Evolutionary conservation across 2,329 filamentous ascomycete species (phyloP).

Genomic region (Capronia epimyces): DNA sequence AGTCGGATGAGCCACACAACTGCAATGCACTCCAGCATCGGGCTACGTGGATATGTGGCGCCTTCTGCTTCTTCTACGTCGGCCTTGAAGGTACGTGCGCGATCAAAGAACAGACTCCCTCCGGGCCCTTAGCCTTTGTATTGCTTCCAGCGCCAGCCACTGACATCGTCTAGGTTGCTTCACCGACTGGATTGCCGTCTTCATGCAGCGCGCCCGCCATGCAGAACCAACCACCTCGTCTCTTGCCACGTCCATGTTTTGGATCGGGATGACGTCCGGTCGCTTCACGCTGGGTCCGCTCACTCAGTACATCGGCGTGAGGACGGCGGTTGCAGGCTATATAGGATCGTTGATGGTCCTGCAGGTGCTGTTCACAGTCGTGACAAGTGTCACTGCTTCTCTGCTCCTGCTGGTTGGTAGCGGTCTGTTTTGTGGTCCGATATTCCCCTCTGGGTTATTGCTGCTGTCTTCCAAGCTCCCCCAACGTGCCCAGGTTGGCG

Average conservation of each 20-base stretch:
- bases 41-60: constrained; percentile 41
- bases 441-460: constrained; percentile 42
- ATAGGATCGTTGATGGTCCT: constrained; percentile 15
- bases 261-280: constrained; percentile 43
- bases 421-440: constrained; percentile 40
- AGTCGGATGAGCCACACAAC: constrained; percentile 3
- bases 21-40: constrained; percentile 6
- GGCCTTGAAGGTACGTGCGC: constrained; percentile 36
- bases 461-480: constrained; percentile 38
- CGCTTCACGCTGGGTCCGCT: constrained; percentile 34
- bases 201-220: constrained; percentile 41
- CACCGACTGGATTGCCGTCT: constrained; percentile 45
- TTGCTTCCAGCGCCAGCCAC: neutral
- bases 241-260: constrained; percentile 43
- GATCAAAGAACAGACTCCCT: neutral
- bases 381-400: constrained; percentile 26
- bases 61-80: constrained; percentile 43
- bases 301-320: constrained; percentile 33
- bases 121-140: constrained; percentile 3
- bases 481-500: constrained; percentile 39
- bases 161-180: constrained; percentile 33
- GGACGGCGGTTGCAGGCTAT: constrained; percentile 30
- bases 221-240: constrained; percentile 36
- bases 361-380: constrained; percentile 11
- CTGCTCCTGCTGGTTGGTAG: constrained; percentile 33